Evolutionary conservation across 225 moss, liverwort and hornwort species (phyloP), one percentile per base, ranked within the genome.

Genomic region (Marchantia paleacea): DNA sequence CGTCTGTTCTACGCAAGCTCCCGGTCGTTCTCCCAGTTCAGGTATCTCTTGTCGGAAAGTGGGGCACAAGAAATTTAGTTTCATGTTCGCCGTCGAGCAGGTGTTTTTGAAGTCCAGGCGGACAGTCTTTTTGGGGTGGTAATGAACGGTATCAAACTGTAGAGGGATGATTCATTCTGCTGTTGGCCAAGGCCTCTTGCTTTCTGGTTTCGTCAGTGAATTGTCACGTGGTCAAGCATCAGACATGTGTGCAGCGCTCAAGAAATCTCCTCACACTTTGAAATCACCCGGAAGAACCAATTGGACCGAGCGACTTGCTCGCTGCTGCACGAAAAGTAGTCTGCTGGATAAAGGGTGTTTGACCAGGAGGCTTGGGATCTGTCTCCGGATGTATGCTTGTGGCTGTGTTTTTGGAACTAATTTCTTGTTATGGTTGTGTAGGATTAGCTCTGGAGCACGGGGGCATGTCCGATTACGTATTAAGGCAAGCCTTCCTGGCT

Each of bases 401-500:
- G n/a, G n/a, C n/a, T n/a, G n/a, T 15, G 14, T 29, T 11, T 68
- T 68, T 2, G 10, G 10, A 10, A 48, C 47, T 77, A 24, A 77
- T 26, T 39, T 39, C 12, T 60, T 77, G 49, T 39, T 77, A 1
- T 85, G 60, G 29, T 31, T 79, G 66, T 70, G 72, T 86, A 89
- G 70, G 88, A 28, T 83, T 91, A 77, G 84, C 87, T 49, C 49
- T 65, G 49, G 91, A 97, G 78, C 85, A 90, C 72, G 91, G 84
- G 64, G 91, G 93, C 12, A 91, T 99, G 90, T 95, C 93, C 0
- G 85, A 79, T 47, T 89, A 90, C 70, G 93, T 92, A 26, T 83
- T 99, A 72, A 76, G 90, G 73, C 85, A 88, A 78, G 91, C 93
- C n/a, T 95, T 99, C 73, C 85, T 85, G 78, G 90, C 93, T 75